Base-by-base conservation (phyloP, 1,284 basidiomycete genomes). In the Anthracocystis setariae region DNA sequence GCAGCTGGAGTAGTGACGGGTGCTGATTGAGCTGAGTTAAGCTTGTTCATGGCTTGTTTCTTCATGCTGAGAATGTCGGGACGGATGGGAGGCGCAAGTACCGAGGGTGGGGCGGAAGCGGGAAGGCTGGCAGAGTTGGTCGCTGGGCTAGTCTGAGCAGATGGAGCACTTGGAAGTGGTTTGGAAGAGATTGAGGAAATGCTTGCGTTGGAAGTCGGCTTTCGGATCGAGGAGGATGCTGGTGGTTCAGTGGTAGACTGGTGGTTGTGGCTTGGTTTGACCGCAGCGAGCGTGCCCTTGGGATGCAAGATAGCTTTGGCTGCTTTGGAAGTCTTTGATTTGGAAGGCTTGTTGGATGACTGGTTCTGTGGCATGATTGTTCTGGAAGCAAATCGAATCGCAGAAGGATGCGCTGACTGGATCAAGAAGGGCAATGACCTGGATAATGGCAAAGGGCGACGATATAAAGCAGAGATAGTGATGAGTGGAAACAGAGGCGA, bases 301-400 rank as follows among this genome's bases (percentile, higher is more conserved):
- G 64, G 57, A 53, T 67, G 64, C 20, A 67, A 39, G 35, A 67
- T 61, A n/a, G 64, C 64, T 33, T 67, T 67, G 33, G 64, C 64
- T 21, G 53, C 57, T 39, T 67, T 67, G n/a, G 64, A 55, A 43
- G 64, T 53, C 35, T 67, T 67, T 25, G 48, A 42, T 53, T 61
- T 67, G 24, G 33, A 32, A 7, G 57, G 35, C 32, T 57, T 61
- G 17, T 37, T 21, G 2, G 56, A 53, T 13, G 50, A 45, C 21
- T 23, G 18, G 12, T 10, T 35, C 23, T 55, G 57, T n/a, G 64
- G 57, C 64, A 67, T 67, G 24, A 5, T 49, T 15, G 10, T 20
- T n/a, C 5, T 18, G n/a, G 2, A 20, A 27, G 29, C 10, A 23
- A n/a, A 37, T 20, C 2, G 18, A 15, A n/a, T n/a, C 8, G 17